Evolutionary conservation across 2,329 filamentous ascomycete genomes (phyloP), one percentile per base, ranked within the genome.

Genomic region (Aquanectria penicillioides): DNA sequence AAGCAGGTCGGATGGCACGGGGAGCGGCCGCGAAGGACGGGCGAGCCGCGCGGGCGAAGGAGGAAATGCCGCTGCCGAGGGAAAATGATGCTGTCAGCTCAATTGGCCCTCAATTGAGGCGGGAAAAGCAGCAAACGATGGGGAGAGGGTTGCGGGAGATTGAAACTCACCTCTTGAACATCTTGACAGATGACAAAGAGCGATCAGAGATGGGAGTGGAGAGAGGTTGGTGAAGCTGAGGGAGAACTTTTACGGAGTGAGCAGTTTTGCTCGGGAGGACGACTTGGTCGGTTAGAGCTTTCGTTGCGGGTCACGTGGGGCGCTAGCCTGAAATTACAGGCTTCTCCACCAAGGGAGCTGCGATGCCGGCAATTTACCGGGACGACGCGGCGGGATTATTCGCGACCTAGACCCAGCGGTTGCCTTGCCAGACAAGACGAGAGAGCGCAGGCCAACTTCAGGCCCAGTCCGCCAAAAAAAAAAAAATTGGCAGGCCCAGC

Each of bases 81-180:
- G 68, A 69, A 69, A 71, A 60, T 40, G 65, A 31, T 29, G 41
- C 29, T 37, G 67, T 77, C 67, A 76, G 75, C 69, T 81, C 79
- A 81, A 82, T 83, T 81, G 77, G 69, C 60, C 43, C 72, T 76
- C 82, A 82, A 85, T 84, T 82, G 78, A 56, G 59, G 63, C 63
- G 53, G 22, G 62, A 55, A 54, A 43, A 50, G 56, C 60, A 49
- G 61, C 40, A 63, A 66, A 63, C 62, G 57, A 57, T 58, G 31
- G 59, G 51, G 64, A 70, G 72, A 74, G 69, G 49, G 67, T 41
- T 76, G 49, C 62, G 68, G 59, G 62, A 70, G 62, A 57, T 65
- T 60, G 62, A 54, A 73, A 86, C 88, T 81, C 81, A 92, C 89
- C 89, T 91, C 89, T 91, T 91, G 83, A 91, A 89, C 89, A 92